A percentile compares a stretch with the other conserved stretches of the same genome.
Evolutionary conservation across 768 basidiomycete species (phyloP).

Genomic region (Amanita jacksonii): DNA sequence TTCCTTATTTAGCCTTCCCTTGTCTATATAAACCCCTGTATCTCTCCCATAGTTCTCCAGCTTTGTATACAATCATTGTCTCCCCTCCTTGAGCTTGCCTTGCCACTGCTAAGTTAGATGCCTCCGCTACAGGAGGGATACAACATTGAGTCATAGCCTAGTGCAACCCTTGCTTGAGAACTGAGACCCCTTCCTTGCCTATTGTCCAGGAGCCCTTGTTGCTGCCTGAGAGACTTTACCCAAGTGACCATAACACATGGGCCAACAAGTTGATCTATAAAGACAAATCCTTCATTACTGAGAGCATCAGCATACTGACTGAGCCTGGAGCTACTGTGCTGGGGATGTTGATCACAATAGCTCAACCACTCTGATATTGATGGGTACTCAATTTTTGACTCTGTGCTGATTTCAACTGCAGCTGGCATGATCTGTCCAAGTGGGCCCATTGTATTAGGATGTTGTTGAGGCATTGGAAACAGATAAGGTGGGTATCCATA

Average conservation of each 20-base stretch:
- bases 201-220: too few relatives aligned
- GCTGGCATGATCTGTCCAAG: conserved; percentile 1
- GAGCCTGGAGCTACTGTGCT: conserved; percentile 1
- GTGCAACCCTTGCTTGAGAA: too few relatives aligned
- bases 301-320: conserved; percentile 1
- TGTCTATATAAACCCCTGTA: too few relatives aligned
- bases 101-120: too few relatives aligned
- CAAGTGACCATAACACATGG: conserved; percentile 1
- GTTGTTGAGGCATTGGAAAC: conserved; percentile 3
- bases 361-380: conserved; percentile 4
- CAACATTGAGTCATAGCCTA: too few relatives aligned
- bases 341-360: conserved; percentile 7
- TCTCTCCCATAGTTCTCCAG: too few relatives aligned
- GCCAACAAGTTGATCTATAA: conserved; percentile 7
- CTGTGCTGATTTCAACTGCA: neutral
- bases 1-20: too few relatives aligned
- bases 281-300: conserved; percentile 5
- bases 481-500: conserved; percentile 4
- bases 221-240: too few relatives aligned
- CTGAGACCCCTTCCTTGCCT: too few relatives aligned
- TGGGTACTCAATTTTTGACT: neutral
- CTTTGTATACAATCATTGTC: too few relatives aligned
- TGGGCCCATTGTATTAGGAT: neutral
- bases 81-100: too few relatives aligned
- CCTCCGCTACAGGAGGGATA: too few relatives aligned